Base-by-base conservation (phyloP, 495 filamentous ascomycete genomes). In the Penicillium malachiteum region DNA sequence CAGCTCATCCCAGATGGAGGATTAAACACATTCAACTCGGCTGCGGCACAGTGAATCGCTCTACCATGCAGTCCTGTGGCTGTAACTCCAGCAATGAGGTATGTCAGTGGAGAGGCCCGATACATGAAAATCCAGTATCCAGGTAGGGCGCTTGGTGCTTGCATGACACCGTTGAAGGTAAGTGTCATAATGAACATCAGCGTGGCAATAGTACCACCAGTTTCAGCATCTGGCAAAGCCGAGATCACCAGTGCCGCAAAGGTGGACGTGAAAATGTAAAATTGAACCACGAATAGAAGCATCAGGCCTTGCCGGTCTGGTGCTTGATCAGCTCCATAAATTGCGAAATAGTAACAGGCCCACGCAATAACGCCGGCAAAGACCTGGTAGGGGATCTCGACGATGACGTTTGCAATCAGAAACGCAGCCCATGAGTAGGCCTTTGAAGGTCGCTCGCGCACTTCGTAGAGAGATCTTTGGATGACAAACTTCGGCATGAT, bases 91-190 rank as follows among this genome's bases (percentile, higher is more conserved):
- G 75, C 76, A 8, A 91, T 81, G 1, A 89, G 79, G 54, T 89
- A 88, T 0, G 80, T 84, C 45, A 88, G 78, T 16, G 86, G 85
- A 9, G 81, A 84, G 54, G 84, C 71, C 35, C 81, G 79, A 62
- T 88, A 86, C 81, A 88, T 84, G 70, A 87, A 87, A 57, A 84
- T 85, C 86, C 86, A 89, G 76, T 88, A 89, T 11, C 75, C 66
- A 6, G 85, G 85, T 17, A 87, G 67, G 3, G 26, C 32, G 34
- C 18, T 16, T 1, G 51, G 51, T 0, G 80, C 72, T 14, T 81
- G 79, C 64, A 84, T 71, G 11, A 85, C 79, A 52, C 84, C 83
- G 69, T 85, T 85, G 67, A 88, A 87, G 6, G 76, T 78, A 10
- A 87, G 72, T 5, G 79, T 75, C 65, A 87, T 71, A 13, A 81